Base-by-base conservation (phyloP, 164 flowering plant genomes). In the Stephania yunnanensis region DNA sequence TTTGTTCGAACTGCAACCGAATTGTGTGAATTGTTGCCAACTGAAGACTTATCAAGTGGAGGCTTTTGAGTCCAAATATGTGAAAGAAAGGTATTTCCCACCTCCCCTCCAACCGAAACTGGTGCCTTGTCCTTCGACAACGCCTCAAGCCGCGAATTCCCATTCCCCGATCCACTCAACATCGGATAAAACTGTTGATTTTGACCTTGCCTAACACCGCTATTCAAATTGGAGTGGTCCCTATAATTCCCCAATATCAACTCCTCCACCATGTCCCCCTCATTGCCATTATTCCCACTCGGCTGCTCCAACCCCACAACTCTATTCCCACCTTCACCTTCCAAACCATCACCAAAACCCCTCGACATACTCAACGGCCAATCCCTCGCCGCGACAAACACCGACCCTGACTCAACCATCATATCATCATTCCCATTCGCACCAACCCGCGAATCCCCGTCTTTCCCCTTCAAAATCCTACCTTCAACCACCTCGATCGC, bases 191-290 rank as follows among this genome's bases (percentile, higher is more conserved):
- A 74, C 76, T 85, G 81, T 69, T 84, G 87, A 92, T 92, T 86
- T 70, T 83, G 86, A 72, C 78, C 83, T 61, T 75, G 80, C 78
- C 76, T 82, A 50, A 31, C 25, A 82, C 77, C 11, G 86, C 73
- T 74, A 87, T 36, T 36, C 42, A 4, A 50, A 3, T 77, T 87
- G 52, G 85, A 74, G 20, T 25, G 25, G 25, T 84, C 74, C 72
- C 72, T 74, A 64, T 75, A 84, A 78, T 84, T 84, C 46, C 72
- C 82, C 66, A 91, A 75, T 50, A 87, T 88, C 74, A 92, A 83
- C 80, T 92, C 97, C 74, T 89, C 88, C 73, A 91, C 90, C 85
- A 86, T 80, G 68, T 64, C 76, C 69, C 84, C 86, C 15, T 81
- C 82, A 72, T 84, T 86, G 74, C 82, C 85, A 67, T 71, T 71